A percentile compares a stretch with the other conserved stretches of the same genome.
phyloP scores from a whole-genome alignment of 805 yeast species.

The Metschnikowia cubensis region DNA sequence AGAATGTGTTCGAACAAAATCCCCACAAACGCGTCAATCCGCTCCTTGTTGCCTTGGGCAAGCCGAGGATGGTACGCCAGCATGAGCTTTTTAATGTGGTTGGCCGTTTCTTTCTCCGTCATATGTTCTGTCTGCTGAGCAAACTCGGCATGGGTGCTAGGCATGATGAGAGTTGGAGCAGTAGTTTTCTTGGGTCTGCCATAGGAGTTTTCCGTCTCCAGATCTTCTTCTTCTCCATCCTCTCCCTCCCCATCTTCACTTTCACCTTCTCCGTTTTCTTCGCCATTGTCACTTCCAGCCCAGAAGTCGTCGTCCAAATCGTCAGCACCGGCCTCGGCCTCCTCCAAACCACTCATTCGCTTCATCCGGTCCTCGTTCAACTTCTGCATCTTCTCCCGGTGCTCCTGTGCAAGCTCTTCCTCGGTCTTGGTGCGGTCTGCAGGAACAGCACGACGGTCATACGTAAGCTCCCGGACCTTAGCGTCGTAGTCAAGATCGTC shows the following conservation, averaged over 20 bases:
- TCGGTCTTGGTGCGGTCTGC: slow-evolving; percentile 78
- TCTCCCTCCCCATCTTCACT: slow-evolving; percentile 60
- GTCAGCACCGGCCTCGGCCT: slow-evolving; percentile 50
- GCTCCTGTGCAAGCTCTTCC: slow-evolving; percentile 62
- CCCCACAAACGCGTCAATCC: slow-evolving; percentile 57
- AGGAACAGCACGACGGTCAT: slow-evolving; percentile 75
- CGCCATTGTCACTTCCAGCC: slow-evolving; percentile 51
- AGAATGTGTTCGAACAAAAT: slow-evolving; percentile 62
- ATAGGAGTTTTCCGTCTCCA: slow-evolving; percentile 34
- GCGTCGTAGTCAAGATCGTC: slow-evolving; percentile 57
- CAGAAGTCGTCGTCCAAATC: slow-evolving; percentile 71
- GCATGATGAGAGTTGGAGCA: slow-evolving; percentile 24
- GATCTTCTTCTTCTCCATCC: slow-evolving; percentile 53
- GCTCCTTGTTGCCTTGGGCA: slow-evolving; percentile 78
- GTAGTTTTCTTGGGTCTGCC: slow-evolving; percentile 11
- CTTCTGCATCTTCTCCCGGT: slow-evolving; percentile 53
- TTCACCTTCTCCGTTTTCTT: slow-evolving; percentile 43
- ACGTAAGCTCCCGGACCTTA: slow-evolving; percentile 59
- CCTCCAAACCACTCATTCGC: slow-evolving; percentile 68
- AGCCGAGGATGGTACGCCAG: slow-evolving; percentile 68
- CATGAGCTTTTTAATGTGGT: slow-evolving; percentile 52
- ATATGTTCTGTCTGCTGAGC: slow-evolving; percentile 27
- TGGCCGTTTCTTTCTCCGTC: slow-evolving; percentile 41
- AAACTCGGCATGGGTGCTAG: slow-evolving; percentile 29
- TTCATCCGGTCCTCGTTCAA: slow-evolving; percentile 64